Evolutionary conservation across 1,139 yeast genomes (phyloP).

Genomic region (Debaryomycetaceae sp.): DNA sequence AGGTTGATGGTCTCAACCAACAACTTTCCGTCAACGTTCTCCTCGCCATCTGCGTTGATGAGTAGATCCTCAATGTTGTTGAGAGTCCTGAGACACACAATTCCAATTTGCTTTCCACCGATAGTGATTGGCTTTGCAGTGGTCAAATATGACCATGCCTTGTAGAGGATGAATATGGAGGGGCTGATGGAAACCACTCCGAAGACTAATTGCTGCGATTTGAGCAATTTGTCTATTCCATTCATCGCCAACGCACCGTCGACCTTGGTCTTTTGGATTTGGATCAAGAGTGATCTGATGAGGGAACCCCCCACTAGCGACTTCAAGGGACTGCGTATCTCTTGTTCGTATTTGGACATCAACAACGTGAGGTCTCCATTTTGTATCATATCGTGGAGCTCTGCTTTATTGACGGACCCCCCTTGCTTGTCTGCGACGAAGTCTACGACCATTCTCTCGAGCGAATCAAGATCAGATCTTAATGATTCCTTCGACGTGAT

Average conservation of each 20-base stretch:
- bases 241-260: constrained; percentile 88
- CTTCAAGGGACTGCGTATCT: constrained; percentile 66
- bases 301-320: constrained; percentile 66
- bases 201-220: constrained; percentile 89
- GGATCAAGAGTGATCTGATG: constrained; percentile 75
- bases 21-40: constrained; percentile 44
- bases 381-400: constrained; percentile 42
- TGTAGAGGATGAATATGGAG: constrained; percentile 57
- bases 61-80: constrained; percentile 57
- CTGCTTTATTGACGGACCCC: constrained; percentile 13
- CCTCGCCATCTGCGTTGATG: constrained; percentile 17
- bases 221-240: constrained; percentile 85
- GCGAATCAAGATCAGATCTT: constrained; percentile 70
- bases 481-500: constrained; percentile 79
- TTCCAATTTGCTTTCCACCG: constrained; percentile 37
- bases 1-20: constrained; percentile 57
- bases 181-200: constrained; percentile 91
- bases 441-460: constrained; percentile 84
- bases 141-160: constrained; percentile 22
- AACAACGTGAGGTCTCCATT: constrained; percentile 78
- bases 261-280: constrained; percentile 90
- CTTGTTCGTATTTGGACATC: constrained; percentile 76
- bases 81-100: constrained; percentile 48
- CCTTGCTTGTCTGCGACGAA: constrained; percentile 49
- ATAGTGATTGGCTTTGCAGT: constrained; percentile 35